Conservation (phyloP, 176 grass and related monocot species). For the Avena atlantica region DNA sequence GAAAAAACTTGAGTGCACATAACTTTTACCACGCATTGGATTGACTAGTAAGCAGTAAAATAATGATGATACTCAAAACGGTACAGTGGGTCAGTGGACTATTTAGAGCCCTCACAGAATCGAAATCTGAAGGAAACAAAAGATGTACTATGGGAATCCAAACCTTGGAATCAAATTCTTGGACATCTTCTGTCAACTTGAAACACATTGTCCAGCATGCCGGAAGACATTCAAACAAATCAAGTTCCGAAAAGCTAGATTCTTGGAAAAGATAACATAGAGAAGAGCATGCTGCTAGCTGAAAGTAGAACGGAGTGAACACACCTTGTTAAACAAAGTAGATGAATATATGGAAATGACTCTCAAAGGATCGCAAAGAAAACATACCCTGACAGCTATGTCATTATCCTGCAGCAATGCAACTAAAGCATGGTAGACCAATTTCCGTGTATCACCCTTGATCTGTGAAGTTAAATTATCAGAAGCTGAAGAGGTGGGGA, state of each 20-base stretch:
- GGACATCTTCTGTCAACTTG: conserved; percentile 89
- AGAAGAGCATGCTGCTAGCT: conserved; percentile 96
- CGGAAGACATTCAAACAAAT: conserved; percentile 93
- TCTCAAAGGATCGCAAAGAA: conserved; percentile 27
- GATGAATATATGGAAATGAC: conserved; percentile 21
- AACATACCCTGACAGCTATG: conserved; percentile 83
- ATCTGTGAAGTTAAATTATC: conserved; percentile 65
- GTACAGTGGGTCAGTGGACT: neutral
- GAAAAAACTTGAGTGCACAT: neutral
- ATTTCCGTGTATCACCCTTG: conserved; percentile 88
- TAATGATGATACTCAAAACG: conserved; percentile 24
- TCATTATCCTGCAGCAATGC: conserved; percentile 88
- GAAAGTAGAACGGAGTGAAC: conserved; percentile 53
- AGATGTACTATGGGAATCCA: conserved; percentile 34
- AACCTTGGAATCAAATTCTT: conserved; percentile 99
- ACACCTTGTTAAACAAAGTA: conserved; percentile 54
- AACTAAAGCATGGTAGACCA: conserved; percentile 90
- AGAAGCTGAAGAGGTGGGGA: conserved; percentile 38
- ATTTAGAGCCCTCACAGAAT: neutral
- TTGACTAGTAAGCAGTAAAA: conserved; percentile 29
- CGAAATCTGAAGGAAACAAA: conserved; percentile 41
- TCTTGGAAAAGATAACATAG: conserved; percentile 98
- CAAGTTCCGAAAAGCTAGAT: conserved; percentile 90
- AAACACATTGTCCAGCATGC: conserved; percentile 97
- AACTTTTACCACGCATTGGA: conserved; percentile 25